Percentiles rank a stretch among this genome's conserved stretches.
Evolutionary conservation across 164 flowering plant species (phyloP).

Genomic region (Echeveria elegans): DNA sequence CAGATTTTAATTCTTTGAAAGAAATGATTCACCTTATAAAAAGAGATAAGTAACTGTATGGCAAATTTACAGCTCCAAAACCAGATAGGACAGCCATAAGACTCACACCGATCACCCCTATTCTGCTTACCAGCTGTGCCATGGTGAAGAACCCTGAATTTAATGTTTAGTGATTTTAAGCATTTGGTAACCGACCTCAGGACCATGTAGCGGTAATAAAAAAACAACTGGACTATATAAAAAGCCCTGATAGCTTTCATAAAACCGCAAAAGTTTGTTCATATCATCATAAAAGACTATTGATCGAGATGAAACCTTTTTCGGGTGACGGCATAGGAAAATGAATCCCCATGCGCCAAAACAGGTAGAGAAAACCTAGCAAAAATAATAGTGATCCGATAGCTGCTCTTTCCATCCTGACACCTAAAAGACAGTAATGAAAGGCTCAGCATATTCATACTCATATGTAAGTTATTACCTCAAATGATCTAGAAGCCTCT

Average conservation of each 20-base stretch:
- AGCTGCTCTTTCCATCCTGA: conserved; percentile 85
- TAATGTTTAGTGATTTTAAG: background rate
- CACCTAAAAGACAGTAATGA: conserved; percentile 35
- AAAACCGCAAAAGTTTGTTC: background rate
- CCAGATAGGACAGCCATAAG: conserved; percentile 97
- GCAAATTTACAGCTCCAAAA: conserved; percentile 98
- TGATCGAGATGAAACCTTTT: conserved; percentile 44
- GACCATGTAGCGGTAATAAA: background rate
- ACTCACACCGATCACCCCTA: conserved; percentile 94
- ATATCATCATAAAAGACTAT: background rate
- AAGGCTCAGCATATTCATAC: background rate
- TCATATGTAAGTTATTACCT: background rate
- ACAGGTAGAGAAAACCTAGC: conserved; percentile 82
- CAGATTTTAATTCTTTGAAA: background rate
- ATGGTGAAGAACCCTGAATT: conserved; percentile 63
- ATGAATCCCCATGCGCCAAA: conserved; percentile 99
- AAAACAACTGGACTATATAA: background rate
- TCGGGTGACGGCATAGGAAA: conserved; percentile 98
- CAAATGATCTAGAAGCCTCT: no score
- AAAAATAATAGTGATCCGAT: conserved; percentile 77
- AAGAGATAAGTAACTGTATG: conserved; percentile 90
- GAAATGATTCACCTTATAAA: conserved; percentile 59
- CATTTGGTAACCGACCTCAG: background rate
- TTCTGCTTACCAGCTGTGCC: conserved; percentile 94
- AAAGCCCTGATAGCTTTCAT: background rate